phyloP scores from a whole-genome alignment of 352 stramenopile genomes.

The Globisporangium emineosum region DNA sequence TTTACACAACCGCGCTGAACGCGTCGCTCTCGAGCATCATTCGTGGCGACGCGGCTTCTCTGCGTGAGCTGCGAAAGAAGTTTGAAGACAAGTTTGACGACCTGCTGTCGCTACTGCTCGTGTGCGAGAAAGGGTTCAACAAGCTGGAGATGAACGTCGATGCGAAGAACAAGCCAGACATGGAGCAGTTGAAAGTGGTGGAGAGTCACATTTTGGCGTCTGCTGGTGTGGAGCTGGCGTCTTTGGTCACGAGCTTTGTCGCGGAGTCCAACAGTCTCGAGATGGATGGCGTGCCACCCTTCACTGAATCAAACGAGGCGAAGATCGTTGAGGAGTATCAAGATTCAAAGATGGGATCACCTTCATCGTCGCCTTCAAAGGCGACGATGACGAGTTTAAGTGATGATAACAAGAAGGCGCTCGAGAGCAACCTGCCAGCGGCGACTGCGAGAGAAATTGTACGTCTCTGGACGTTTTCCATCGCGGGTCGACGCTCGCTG shows the following conservation, averaged over 20 bases:
- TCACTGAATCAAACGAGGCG: constrained; percentile 16
- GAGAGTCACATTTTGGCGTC: constrained; percentile 57
- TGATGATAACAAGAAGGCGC: constrained; percentile 58
- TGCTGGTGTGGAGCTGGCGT: constrained; percentile 43
- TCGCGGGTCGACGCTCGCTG: constrained; percentile 53
- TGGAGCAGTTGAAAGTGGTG: constrained; percentile 49
- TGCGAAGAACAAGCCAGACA: constrained; percentile 30
- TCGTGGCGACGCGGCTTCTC: constrained; percentile 65
- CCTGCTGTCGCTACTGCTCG: constrained; percentile 35
- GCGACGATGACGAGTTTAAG: constrained; percentile 34
- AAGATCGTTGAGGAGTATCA: constrained; percentile 1
- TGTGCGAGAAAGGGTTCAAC: constrained; percentile 66
- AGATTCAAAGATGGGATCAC: neutral
- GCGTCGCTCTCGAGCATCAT: constrained; percentile 63
- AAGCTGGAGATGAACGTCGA: constrained; percentile 68
- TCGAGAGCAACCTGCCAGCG: constrained; percentile 53
- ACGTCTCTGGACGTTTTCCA: constrained; percentile 66
- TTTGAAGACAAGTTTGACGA: constrained; percentile 84
- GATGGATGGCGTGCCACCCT: constrained; percentile 41
- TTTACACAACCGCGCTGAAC: constrained; percentile 50
- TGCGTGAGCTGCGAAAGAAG: constrained; percentile 62
- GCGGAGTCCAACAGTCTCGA: constrained; percentile 59
- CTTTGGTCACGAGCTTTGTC: constrained; percentile 64
- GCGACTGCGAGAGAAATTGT: constrained; percentile 53
- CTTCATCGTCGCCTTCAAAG: neutral